Evolutionary conservation across 1,284 basidiomycete species (phyloP), one percentile per base, ranked within the genome.

Genomic region (Tetrapyrgos nigripes): DNA sequence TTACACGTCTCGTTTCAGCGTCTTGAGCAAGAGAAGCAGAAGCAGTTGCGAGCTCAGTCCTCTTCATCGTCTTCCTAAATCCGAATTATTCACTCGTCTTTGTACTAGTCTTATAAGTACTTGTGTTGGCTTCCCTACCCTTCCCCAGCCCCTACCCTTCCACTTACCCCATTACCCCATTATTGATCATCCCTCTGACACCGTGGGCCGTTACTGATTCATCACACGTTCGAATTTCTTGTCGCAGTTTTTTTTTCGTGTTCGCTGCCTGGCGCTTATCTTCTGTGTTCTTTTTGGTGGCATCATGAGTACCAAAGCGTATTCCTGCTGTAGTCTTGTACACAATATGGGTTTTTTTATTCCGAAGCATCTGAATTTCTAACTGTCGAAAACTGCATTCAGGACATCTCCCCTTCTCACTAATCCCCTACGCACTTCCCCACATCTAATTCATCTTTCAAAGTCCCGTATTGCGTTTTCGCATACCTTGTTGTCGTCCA

Each of bases 1-100:
- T 52, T 60, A 6, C 62, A 55, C 27, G 49, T 62, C 44, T 50
- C 40, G 44, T 57, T 55, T 49, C 60, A 94, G 89, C 88, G 94
- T 54, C 77, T 96, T 70, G 94, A 96, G 73, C 89, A 92, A 76
- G 94, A 94, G 75, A 93, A 93, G 72, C 88, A 91, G 75, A 93
- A 93, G 76, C 91, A 93, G 70, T 78, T 91, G 54, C 83, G 86
- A 31, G 77, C 79, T 53, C 71, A 65, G 48, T 53, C 62, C 26
- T 55, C 60, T 11, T 55, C 48, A 3, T n/a, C 48, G 2, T 29
- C 46, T 26, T 13, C 27, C 4, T 28, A 19, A 31, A 29, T 2
- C 8, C 37, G 17, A 40, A 40, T n/a, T 17, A 40, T 40, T 40
- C 37, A n/a, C 37, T 40, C 19, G 37, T 40, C 37, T n/a, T 40